phyloP scores from a whole-genome alignment of 768 basidiomycete species.

The Tulasnella sp. region DNA sequence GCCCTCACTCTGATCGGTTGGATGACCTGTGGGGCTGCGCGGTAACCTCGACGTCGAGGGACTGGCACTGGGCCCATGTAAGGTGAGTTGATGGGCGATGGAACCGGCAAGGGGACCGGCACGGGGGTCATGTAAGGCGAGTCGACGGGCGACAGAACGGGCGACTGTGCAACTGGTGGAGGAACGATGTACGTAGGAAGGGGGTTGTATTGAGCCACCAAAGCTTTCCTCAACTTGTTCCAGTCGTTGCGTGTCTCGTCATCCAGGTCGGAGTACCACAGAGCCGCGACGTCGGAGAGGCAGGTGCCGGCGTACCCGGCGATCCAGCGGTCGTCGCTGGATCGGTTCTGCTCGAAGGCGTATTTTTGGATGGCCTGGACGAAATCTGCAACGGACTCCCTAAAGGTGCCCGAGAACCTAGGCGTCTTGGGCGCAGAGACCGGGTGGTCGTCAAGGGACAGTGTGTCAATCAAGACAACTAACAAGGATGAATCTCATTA shows the following conservation, averaged over 20 bases:
- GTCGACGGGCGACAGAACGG: no score
- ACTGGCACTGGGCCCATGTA: no score
- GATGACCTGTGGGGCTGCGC: no score
- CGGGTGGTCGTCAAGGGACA: background rate
- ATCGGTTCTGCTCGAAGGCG: background rate
- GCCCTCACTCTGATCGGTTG: background rate
- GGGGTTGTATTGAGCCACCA: background rate
- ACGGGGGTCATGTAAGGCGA: no score
- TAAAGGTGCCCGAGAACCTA: background rate
- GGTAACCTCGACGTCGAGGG: no score
- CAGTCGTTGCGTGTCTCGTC: background rate
- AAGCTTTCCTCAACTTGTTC: background rate
- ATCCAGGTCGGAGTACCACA: background rate
- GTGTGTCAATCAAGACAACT: background rate
- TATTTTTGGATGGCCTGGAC: background rate
- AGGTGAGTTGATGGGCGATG: no score
- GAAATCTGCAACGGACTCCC: background rate
- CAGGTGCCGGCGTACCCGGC: slow-evolving; percentile 1
- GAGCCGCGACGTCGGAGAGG: background rate
- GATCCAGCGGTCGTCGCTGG: background rate
- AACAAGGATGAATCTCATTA: background rate
- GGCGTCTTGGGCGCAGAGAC: background rate
- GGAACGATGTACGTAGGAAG: background rate
- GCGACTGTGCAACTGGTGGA: background rate
- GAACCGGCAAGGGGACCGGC: no score